Base-by-base conservation (phyloP, 2,329 filamentous ascomycete genomes). In the Phialemoniopsis sp. region DNA sequence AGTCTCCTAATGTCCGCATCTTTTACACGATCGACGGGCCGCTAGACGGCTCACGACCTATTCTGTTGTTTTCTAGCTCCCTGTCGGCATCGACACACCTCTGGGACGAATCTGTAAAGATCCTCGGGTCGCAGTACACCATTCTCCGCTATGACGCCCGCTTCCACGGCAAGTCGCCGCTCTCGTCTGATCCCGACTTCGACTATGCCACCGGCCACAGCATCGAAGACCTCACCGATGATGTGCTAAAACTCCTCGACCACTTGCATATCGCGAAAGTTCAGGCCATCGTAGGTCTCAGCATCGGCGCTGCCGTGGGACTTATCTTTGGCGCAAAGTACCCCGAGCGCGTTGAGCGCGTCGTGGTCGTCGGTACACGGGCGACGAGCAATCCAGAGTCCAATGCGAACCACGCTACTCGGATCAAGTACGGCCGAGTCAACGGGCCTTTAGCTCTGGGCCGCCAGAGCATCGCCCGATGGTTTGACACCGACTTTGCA, bases 271-370 rank as follows among this genome's bases (percentile, higher is more conserved):
- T 34, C 32, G n/a, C 17, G 16, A 8, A 34, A 18, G 13, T 34
- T n/a, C 9, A 19, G 9, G 32, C 32, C 9, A 16, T 34, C 16
- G 32, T 34, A 18, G 32, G 32, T 19, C 32, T 34, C 17, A 34
- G 32, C 17, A 34, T 34, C n/a, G 32, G 32, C 13, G 32, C 32
- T 16, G 32, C 32, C 9, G 32, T 34, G 8, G 4, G 32, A 9
- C 32, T 34, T 18, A 34, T 34, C 9, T 34, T 34, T 34, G 32
- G 32, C n/a, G 32, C 32, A 26, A 34, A 34, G n/a, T n/a, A 34
- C n/a, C 32, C 34, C 8, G 34, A 36, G 10, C 15, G 8, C 8
- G 34, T 36, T 5, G 16, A 26, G 16, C 34, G 34, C 5, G 34
- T 36, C 5, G 34, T 36, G 5, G 34, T 36, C 6, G 17, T 36